These are phyloP conservation scores for Clitoria ternatea DNA, from an alignment of 306 rosid genomes.

Conservation along the genomic window DNA sequence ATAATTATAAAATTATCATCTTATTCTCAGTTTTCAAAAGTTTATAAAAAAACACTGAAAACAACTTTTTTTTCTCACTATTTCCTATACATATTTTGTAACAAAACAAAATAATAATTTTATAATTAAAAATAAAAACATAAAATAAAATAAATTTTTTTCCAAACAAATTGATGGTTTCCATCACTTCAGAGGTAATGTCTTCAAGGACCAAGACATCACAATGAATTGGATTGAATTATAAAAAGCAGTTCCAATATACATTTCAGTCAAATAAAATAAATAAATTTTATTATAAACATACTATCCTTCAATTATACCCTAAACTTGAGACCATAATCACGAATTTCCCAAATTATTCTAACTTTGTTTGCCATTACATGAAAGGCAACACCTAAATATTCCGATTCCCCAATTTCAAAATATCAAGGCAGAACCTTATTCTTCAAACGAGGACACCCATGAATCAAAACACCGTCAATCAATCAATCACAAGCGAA, in stretches of 20 bases:
- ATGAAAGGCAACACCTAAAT: slow-evolving; percentile 12
- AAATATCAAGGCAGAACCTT: neutral
- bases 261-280: neutral
- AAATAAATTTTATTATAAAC: neutral
- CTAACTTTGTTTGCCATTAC: neutral
- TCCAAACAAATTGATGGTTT: neutral
- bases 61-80: too few relatives aligned
- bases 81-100: too few relatives aligned
- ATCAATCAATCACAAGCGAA: neutral
- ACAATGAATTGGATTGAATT: slow-evolving; percentile 5
- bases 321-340: slow-evolving; percentile 12
- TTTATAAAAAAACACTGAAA: too few relatives aligned
- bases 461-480: slow-evolving; percentile 17
- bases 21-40: too few relatives aligned
- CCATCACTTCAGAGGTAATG: neutral
- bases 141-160: too few relatives aligned
- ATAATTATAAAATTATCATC: too few relatives aligned
- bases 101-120: too few relatives aligned
- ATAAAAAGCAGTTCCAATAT: neutral
- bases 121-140: too few relatives aligned
- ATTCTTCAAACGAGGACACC: neutral
- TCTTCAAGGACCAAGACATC: neutral
- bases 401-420: slow-evolving; percentile 24
- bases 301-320: neutral
- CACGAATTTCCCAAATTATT: neutral